Evolutionary conservation across 176 grass and related monocot species (phyloP), one percentile per base, ranked within the genome.

Genomic region (Typha latifolia): DNA sequence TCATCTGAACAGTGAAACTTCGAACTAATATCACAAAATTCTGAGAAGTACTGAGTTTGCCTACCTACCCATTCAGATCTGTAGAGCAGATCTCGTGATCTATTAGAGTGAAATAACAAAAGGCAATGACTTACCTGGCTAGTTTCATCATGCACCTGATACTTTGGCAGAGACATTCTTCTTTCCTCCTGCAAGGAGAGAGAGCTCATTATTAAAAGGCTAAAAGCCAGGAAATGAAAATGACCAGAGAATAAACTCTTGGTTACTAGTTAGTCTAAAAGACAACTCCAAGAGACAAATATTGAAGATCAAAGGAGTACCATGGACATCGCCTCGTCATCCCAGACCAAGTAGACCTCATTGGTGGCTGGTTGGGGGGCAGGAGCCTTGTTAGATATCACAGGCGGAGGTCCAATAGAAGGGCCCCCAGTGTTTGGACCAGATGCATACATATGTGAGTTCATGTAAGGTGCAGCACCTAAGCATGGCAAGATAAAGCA

Each of bases 91-190:
- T 61, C 48, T 63, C 19, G 27, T 32, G 32, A 70, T 70, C 29
- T 26, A 82, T 72, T 63, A 73, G 71, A 80, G 63, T 67, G 56
- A 87, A 77, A 12, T 78, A 90, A 71, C 50, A 74, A 64, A 69
- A 62, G 34, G 70, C 31, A 71, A 87, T 6, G 79, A 99, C 95
- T 99, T 99, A 99, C 95, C 95, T 99, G 89, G 89, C 89, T 99
- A 78, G 95, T 99, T 99, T 99, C 95, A 75, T 99, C 95, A 90
- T 94, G 95, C 84, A 99, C 81, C 79, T 87, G 89, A 82, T 99
- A 99, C 55, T 85, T 94, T 12, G 82, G 48, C 19, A 87, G 62
- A 0, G 86, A 85, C 62, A 99, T 72, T 77, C 95, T 90, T 90
- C 95, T 87, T 82, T 99, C 95, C 82, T 99, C 95, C 95, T 99